A percentile compares a stretch with the other conserved stretches of the same genome.
phyloP scores from a whole-genome alignment of 75 land plant species.

The Cunninghamia lanceolata region DNA sequence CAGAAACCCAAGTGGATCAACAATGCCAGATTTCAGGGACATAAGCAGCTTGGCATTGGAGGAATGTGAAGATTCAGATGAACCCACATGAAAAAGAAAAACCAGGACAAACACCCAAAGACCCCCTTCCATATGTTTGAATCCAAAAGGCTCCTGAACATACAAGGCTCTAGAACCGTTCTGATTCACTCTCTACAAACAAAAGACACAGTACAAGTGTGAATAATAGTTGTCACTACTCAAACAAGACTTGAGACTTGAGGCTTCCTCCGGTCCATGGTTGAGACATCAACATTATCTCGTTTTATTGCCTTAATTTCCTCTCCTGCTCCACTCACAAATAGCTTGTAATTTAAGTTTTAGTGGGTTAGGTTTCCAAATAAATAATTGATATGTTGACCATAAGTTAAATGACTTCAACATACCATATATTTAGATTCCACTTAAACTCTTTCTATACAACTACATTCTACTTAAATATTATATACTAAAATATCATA shows the following conservation, averaged over 20 bases:
- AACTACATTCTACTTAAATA: too few relatives aligned
- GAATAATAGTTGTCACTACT: not conserved
- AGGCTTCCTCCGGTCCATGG: not conserved
- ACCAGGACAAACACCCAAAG: not conserved
- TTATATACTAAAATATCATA: too few relatives aligned
- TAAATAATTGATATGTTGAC: too few relatives aligned
- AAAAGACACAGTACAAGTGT: too few relatives aligned
- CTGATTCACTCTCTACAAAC: not conserved
- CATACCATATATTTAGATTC: too few relatives aligned
- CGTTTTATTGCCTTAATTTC: not conserved
- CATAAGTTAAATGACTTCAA: too few relatives aligned
- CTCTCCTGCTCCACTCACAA: not conserved
- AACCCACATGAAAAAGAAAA: not conserved
- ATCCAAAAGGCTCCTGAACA: not conserved
- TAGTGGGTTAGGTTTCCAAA: too few relatives aligned
- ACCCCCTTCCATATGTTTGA: not conserved
- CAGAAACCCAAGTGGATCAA: slow-evolving; percentile 30
- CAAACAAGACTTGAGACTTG: not conserved
- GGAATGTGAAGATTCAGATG: not conserved
- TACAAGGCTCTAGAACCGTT: not conserved
- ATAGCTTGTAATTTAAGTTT: too few relatives aligned
- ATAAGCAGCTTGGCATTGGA: slow-evolving; percentile 29
- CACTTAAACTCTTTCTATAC: too few relatives aligned
- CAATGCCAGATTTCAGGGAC: slow-evolving; percentile 46
- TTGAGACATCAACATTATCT: not conserved